phyloP scores from a whole-genome alignment of 352 stramenopile genomes.

The Blastocystis sp. region DNA sequence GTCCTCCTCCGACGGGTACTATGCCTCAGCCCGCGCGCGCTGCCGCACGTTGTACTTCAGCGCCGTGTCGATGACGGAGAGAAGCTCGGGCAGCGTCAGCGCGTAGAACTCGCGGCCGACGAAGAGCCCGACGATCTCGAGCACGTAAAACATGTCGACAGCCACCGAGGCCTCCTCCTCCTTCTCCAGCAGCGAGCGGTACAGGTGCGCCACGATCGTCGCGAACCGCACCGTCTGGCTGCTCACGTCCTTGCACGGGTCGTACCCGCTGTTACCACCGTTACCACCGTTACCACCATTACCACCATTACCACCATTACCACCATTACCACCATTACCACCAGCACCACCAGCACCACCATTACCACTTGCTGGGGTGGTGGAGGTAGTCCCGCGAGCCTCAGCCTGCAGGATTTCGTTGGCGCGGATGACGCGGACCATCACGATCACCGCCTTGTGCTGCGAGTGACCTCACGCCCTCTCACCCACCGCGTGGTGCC shows the following conservation, averaged over 20 bases:
- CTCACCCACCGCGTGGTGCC: conserved; percentile 3
- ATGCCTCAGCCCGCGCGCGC: neutral
- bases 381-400: no score
- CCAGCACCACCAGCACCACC: no score
- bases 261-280: neutral
- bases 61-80: neutral
- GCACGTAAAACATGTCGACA: conserved; percentile 21
- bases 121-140: conserved; percentile 13
- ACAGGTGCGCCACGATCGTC: neutral
- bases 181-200: conserved; percentile 1
- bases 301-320: no score
- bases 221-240: conserved; percentile 17
- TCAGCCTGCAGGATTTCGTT: neutral
- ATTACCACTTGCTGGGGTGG: no score
- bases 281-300: no score
- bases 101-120: conserved; percentile 6
- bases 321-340: no score
- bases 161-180: conserved; percentile 3
- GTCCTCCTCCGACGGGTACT: conserved; percentile 25
- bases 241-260: neutral
- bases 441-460: conserved; percentile 32
- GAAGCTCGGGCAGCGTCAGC: neutral
- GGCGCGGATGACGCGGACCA: neutral
- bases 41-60: conserved; percentile 40
- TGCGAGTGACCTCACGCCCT: neutral